Conservation (phyloP, 768 basidiomycete species). For the Lactarius trivialis region DNA sequence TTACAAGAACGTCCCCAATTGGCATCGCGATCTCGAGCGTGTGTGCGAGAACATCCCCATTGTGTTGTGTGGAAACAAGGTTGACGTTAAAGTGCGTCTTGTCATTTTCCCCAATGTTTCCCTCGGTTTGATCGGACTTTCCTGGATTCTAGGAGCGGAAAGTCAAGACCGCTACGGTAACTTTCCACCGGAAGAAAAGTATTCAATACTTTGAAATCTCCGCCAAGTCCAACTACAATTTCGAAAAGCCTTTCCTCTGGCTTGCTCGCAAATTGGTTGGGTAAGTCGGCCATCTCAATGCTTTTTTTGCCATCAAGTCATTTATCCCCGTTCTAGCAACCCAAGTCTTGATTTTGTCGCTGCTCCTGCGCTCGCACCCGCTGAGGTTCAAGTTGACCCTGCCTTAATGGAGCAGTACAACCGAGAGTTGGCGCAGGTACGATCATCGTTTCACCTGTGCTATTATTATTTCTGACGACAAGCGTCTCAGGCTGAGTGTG, state of each 20-base stretch:
- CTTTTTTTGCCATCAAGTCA: not conserved
- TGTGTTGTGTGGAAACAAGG: conserved; percentile 99
- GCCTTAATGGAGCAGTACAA: conserved; percentile 75
- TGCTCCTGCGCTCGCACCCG: conserved; percentile 90
- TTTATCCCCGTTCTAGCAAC: conserved; percentile 47
- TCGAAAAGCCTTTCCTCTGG: conserved; percentile 99
- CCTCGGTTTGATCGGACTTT: conserved; percentile 6
- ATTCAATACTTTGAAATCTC: conserved; percentile 99
- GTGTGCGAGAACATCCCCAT: conserved; percentile 99
- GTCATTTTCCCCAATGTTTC: not conserved
- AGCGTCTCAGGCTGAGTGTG: conserved; percentile 62
- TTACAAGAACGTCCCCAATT: conserved; percentile 99
- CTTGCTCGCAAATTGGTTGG: conserved; percentile 96
- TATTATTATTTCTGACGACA: conserved; percentile 7
- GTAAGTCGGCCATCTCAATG: conserved; percentile 39
- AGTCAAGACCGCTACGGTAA: conserved; percentile 97
- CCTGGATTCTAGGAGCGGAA: conserved; percentile 76
- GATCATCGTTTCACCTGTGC: conserved; percentile 19
- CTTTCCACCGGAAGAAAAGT: conserved; percentile 99
- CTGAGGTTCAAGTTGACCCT: conserved; percentile 82
- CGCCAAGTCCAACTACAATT: conserved; percentile 99
- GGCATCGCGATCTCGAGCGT: conserved; percentile 99
- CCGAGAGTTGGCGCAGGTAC: conserved; percentile 62
- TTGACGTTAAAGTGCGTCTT: conserved; percentile 87
- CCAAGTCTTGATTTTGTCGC: conserved; percentile 89